Evolutionary conservation across 164 flowering plant genomes (phyloP).

Genomic region (Pachysandra terminalis): DNA sequence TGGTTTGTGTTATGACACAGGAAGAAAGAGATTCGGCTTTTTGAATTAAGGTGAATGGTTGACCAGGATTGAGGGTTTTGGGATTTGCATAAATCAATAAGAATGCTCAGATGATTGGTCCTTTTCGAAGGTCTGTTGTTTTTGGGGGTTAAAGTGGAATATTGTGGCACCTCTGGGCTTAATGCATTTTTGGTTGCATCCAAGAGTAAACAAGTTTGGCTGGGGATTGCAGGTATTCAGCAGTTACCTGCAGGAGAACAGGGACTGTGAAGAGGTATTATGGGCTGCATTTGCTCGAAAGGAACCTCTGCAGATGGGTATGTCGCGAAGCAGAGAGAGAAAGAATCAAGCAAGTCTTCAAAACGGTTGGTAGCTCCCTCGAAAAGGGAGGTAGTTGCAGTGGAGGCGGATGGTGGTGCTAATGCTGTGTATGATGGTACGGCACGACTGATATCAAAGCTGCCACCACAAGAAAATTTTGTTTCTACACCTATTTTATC

Average conservation of each 20-base stretch:
- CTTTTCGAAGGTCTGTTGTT: neutral
- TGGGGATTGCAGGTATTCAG: neutral
- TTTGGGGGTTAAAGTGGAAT: neutral
- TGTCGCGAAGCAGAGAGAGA: neutral
- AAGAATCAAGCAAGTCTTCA: neutral
- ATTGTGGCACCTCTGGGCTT: neutral
- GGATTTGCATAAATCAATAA: neutral
- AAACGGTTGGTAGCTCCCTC: neutral
- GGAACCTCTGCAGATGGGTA: neutral
- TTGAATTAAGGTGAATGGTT: neutral
- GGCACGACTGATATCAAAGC: conserved; percentile 13
- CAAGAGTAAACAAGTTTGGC: neutral
- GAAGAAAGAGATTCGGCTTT: too few relatives aligned
- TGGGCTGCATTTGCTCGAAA: conserved; percentile 2
- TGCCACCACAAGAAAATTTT: conserved; percentile 13
- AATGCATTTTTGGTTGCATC: neutral
- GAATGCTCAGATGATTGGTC: neutral
- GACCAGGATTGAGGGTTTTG: neutral
- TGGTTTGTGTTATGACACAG: neutral
- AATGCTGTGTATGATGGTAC: conserved; percentile 13
- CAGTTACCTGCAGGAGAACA: neutral
- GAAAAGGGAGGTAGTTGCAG: neutral
- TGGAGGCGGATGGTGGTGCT: neutral
- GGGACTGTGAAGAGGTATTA: neutral
- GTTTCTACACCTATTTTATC: conserved; percentile 7